phyloP scores from a whole-genome alignment of 2,329 filamentous ascomycete genomes.

The Berkeleyomyces rouxiae region DNA sequence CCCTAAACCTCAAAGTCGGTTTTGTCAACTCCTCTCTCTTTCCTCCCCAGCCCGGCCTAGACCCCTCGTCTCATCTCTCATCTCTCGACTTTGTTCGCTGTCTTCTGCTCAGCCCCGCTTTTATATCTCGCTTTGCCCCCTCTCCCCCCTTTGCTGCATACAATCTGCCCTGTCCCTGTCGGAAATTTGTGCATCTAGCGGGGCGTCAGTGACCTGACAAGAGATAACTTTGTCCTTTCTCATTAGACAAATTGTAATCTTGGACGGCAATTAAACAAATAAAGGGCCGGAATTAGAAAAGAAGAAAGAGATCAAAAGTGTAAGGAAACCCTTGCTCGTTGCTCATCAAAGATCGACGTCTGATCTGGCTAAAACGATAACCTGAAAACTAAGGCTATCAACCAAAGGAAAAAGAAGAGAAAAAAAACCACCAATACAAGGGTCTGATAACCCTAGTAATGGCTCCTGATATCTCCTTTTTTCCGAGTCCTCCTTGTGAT shows the following conservation, averaged over 20 bases:
- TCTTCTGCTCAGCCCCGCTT: not conserved
- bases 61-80: not conserved
- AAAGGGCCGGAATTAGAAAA: no score
- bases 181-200: not conserved
- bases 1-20: not conserved
- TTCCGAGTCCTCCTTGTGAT: no score
- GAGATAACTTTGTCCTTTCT: not conserved
- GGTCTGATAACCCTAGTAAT: no score
- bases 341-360: not conserved
- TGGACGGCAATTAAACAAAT: no score
- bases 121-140: not conserved
- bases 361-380: not conserved
- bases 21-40: no score
- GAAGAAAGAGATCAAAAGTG: no score
- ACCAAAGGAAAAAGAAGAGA: not conserved
- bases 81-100: not conserved
- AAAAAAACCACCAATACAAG: not conserved
- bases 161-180: not conserved
- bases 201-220: not conserved
- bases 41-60: no score
- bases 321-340: no score
- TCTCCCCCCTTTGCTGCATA: not conserved
- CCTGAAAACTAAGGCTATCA: no score
- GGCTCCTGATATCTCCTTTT: no score
- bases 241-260: not conserved